These are phyloP conservation scores for Sporobolomyces roseus DNA, from an alignment of 768 basidiomycete genomes.

Conservation along the genomic window DNA sequence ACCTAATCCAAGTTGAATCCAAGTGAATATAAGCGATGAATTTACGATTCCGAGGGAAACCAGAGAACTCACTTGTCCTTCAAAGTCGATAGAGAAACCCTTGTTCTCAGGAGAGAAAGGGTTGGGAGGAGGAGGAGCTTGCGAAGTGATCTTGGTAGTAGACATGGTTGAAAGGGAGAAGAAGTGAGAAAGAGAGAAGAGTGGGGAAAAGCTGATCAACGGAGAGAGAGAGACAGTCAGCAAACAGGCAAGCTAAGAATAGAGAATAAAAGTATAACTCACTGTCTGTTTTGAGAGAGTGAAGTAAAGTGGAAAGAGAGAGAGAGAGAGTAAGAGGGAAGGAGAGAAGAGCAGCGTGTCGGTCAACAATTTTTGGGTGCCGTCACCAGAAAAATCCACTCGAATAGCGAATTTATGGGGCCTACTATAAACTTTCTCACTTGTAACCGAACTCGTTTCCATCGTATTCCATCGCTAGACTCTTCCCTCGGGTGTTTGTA, in stretches of 20 bases:
- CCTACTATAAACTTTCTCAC: too few species aligned
- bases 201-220: neutral
- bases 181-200: neutral
- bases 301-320: neutral
- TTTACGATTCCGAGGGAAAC: neutral
- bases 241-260: neutral
- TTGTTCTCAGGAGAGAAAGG: constrained; percentile 20
- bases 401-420: too few species aligned
- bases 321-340: neutral
- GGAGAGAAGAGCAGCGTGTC: too few species aligned
- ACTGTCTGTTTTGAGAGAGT: too few species aligned
- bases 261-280: too few species aligned
- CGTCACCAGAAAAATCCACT: too few species aligned
- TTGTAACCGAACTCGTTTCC: too few species aligned
- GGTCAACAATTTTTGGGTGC: too few species aligned
- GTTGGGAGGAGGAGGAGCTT: constrained; percentile 22
- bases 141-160: constrained; percentile 30
- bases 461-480: too few species aligned
- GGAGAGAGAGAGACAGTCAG: neutral
- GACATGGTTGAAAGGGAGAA: constrained; percentile 22
- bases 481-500: too few species aligned
- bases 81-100: constrained; percentile 36
- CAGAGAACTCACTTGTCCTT: constrained; percentile 12
- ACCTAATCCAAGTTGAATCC: constrained; percentile 45
- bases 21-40: neutral